A percentile compares a stretch with the other conserved stretches of the same genome.
These are phyloP conservation scores for Yamagishiella unicocca DNA, from an alignment of 139 green algal genomes.

Conservation along the genomic window DNA sequence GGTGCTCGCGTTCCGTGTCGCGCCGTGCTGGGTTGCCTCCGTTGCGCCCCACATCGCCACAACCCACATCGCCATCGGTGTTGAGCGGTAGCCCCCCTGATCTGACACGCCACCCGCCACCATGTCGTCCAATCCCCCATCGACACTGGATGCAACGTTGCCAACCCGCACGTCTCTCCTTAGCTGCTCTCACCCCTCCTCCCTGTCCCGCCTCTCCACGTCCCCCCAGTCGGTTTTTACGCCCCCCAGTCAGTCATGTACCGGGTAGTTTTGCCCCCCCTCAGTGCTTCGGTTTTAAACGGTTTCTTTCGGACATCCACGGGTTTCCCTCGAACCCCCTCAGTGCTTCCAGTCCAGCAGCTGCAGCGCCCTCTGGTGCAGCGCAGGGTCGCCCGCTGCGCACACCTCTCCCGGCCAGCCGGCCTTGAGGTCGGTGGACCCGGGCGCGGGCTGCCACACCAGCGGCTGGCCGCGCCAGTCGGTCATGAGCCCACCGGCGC, in stretches of 20 bases:
- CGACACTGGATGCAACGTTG: not conserved
- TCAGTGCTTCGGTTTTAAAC: too few relatives aligned
- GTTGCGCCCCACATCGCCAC: too few relatives aligned
- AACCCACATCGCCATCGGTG: too few relatives aligned
- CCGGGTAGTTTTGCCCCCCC: too few relatives aligned
- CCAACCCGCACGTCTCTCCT: not conserved
- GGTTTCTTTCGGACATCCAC: too few relatives aligned
- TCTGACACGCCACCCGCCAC: not conserved
- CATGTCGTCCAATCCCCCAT: not conserved
- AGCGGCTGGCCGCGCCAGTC: constrained; percentile 91
- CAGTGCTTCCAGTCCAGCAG: constrained; percentile 70
- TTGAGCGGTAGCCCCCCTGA: too few relatives aligned
- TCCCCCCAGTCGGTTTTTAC: too few relatives aligned
- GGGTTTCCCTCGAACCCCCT: not conserved
- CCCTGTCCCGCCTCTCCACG: not conserved
- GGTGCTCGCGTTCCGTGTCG: too few relatives aligned
- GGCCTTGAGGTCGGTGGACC: constrained; percentile 50
- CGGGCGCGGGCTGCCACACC: constrained; percentile 56
- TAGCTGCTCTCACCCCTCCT: not conserved
- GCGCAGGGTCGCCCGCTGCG: constrained; percentile 75
- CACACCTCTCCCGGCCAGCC: constrained; percentile 84
- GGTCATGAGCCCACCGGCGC: constrained; percentile 93
- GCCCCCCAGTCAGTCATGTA: too few relatives aligned
- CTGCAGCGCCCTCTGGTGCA: constrained; percentile 75
- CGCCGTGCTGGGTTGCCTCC: too few relatives aligned